A percentile compares a stretch with the other conserved stretches of the same genome.
phyloP scores from a whole-genome alignment of 176 grass and related monocot genomes.

The Alloteropsis semialata region DNA sequence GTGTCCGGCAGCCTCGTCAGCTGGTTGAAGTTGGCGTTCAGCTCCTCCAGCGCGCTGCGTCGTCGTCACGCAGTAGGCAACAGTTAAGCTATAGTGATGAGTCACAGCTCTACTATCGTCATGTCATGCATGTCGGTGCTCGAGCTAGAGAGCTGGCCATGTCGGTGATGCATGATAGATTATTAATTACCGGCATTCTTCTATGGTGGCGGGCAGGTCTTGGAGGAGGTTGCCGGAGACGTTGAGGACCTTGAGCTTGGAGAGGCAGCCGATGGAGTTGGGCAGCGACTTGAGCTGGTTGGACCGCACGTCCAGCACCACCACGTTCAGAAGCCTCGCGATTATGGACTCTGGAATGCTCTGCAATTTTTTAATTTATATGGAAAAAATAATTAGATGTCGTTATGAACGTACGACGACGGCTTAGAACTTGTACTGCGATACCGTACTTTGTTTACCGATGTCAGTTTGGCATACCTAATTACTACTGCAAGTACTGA shows the following conservation, averaged over 20 bases:
- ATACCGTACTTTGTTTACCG: neutral
- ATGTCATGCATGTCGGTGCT: too few species aligned
- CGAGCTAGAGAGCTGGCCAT: too few species aligned
- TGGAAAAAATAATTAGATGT: neutral
- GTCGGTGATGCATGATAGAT: too few species aligned
- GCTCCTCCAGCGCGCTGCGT: conserved; percentile 67
- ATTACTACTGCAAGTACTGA: neutral
- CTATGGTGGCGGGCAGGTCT: conserved; percentile 72
- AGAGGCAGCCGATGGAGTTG: conserved; percentile 97
- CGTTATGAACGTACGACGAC: neutral
- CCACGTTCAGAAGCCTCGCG: conserved; percentile 81
- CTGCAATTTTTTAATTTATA: conserved; percentile 18
- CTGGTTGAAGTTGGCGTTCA: conserved; percentile 97
- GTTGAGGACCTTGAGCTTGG: conserved; percentile 88
- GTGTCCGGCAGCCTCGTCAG: conserved; percentile 80
- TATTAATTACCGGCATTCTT: conserved; percentile 70
- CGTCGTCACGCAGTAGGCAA: neutral
- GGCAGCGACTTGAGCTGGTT: conserved; percentile 91
- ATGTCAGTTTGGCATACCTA: neutral
- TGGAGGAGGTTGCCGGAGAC: conserved; percentile 90
- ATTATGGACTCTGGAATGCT: conserved; percentile 88
- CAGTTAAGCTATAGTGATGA: too few species aligned
- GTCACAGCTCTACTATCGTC: too few species aligned
- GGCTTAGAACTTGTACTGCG: neutral
- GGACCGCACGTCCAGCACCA: conserved; percentile 83